Conservation (phyloP, 805 yeast species). For the Sungouiella blattae region DNA sequence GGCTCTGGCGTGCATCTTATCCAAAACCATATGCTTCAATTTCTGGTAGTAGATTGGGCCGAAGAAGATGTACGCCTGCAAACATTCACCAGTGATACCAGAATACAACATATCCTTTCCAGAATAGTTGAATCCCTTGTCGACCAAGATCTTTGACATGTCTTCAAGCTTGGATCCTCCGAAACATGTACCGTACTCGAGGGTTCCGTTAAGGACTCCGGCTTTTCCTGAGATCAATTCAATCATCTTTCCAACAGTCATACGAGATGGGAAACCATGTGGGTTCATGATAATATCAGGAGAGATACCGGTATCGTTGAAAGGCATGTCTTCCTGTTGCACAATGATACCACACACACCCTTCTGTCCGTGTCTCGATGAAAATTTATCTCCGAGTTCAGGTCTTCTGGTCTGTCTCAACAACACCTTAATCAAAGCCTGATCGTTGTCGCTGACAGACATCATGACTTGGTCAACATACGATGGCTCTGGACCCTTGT, state of each 20-base stretch:
- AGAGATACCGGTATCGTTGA: conserved; percentile 90
- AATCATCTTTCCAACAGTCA: conserved; percentile 99
- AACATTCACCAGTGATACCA: conserved; percentile 97
- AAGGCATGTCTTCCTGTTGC: conserved; percentile 98
- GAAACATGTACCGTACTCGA: conserved; percentile 97
- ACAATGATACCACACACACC: conserved; percentile 99
- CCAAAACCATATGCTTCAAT: conserved; percentile 98
- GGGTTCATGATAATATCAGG: conserved; percentile 98
- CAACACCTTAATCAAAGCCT: conserved; percentile 87
- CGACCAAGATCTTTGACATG: conserved; percentile 84
- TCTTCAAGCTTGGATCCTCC: conserved; percentile 83
- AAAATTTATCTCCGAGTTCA: conserved; percentile 96
- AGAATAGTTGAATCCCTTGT: conserved; percentile 95
- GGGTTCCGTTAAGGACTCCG: conserved; percentile 86
- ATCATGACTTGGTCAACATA: conserved; percentile 97
- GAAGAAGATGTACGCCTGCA: conserved; percentile 97
- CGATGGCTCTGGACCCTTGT: conserved; percentile 93
- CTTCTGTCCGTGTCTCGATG: conserved; percentile 99
- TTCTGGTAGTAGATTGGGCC: conserved; percentile 99
- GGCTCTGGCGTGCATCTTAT: conserved; percentile 98
- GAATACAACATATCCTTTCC: conserved; percentile 98
- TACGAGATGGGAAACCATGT: conserved; percentile 99
- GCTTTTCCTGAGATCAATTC: conserved; percentile 94
- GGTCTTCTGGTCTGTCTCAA: conserved; percentile 96
- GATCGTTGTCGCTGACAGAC: conserved; percentile 93